Conservation (phyloP, 2,329 filamentous ascomycete species). For the Arthrocladium fulminans region DNA sequence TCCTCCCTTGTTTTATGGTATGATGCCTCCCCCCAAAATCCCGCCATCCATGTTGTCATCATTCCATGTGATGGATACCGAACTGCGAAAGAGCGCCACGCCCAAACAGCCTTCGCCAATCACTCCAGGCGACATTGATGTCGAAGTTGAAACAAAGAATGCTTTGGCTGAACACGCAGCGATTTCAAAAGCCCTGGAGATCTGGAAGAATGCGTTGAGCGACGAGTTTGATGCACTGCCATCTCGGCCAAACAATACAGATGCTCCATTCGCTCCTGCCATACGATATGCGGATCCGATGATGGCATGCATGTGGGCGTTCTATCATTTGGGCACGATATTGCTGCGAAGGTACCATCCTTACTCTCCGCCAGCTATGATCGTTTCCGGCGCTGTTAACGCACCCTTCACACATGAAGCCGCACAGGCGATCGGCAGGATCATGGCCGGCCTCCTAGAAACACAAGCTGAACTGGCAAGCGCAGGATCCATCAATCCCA, state of each 20-base stretch:
- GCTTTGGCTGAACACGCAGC: slow-evolving; percentile 68
- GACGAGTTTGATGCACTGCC: slow-evolving; percentile 66
- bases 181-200: slow-evolving; percentile 34
- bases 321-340: slow-evolving; percentile 78
- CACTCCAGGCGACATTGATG: slow-evolving; percentile 40
- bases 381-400: slow-evolving; percentile 73
- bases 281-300: slow-evolving; percentile 76
- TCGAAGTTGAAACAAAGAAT: slow-evolving; percentile 56
- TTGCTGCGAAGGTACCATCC: slow-evolving; percentile 76
- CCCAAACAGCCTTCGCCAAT: slow-evolving; percentile 13
- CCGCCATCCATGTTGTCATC: slow-evolving; percentile 40
- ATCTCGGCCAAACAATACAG: slow-evolving; percentile 50
- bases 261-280: slow-evolving; percentile 68
- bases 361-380: slow-evolving; percentile 80
- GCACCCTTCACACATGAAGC: slow-evolving; percentile 61
- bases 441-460: slow-evolving; percentile 59
- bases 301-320: slow-evolving; percentile 80
- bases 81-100: slow-evolving; percentile 30
- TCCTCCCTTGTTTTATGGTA: slow-evolving; percentile 39
- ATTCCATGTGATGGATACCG: slow-evolving; percentile 43
- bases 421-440: slow-evolving; percentile 68
- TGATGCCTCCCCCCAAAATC: slow-evolving; percentile 35
- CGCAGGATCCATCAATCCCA: slow-evolving; percentile 53
- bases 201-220: slow-evolving; percentile 52
- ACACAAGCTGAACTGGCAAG: slow-evolving; percentile 28